Evolutionary conservation across 805 yeast species (phyloP).

Genomic region (Metschnikowia kunwiensis): DNA sequence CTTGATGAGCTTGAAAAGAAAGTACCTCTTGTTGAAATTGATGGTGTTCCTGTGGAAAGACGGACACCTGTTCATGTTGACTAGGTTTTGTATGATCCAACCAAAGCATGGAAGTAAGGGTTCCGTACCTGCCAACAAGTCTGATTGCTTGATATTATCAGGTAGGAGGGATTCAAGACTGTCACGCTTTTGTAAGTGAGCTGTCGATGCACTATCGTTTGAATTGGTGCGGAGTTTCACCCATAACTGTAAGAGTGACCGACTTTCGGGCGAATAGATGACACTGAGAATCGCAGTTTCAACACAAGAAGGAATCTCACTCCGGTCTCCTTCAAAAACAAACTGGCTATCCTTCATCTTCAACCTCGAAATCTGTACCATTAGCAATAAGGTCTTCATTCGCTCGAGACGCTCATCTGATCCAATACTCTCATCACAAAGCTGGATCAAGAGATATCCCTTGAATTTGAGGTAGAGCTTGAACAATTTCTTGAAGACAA

Average conservation of each 20-base stretch:
- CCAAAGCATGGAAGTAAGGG: slow-evolving; percentile 83
- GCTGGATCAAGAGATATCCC: slow-evolving; percentile 58
- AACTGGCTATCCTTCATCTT: slow-evolving; percentile 57
- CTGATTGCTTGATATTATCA: slow-evolving; percentile 21
- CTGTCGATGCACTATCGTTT: slow-evolving; percentile 51
- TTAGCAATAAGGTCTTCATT: slow-evolving; percentile 65
- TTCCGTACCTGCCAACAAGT: slow-evolving; percentile 33
- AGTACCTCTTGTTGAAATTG: slow-evolving; percentile 73
- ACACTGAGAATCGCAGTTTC: slow-evolving; percentile 77
- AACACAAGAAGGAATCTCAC: slow-evolving; percentile 69
- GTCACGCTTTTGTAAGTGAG: slow-evolving; percentile 20
- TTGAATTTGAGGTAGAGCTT: slow-evolving; percentile 66
- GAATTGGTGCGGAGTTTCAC: no score
- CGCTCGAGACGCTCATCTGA: slow-evolving; percentile 59
- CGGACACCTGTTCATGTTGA: slow-evolving; percentile 64
- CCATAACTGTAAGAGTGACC: slow-evolving; percentile 72
- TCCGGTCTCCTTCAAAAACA: slow-evolving; percentile 36
- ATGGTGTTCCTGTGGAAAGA: slow-evolving; percentile 67
- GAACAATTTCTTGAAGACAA: slow-evolving; percentile 62
- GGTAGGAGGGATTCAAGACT: slow-evolving; percentile 35
- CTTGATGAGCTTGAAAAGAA: slow-evolving; percentile 37
- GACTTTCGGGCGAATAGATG: slow-evolving; percentile 74
- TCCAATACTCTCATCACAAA: slow-evolving; percentile 59
- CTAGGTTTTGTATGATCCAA: slow-evolving; percentile 78
- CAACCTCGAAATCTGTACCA: slow-evolving; percentile 60